Base-by-base conservation (phyloP, 2,329 filamentous ascomycete genomes). In the Pseudogymnoascus sp. region DNA sequence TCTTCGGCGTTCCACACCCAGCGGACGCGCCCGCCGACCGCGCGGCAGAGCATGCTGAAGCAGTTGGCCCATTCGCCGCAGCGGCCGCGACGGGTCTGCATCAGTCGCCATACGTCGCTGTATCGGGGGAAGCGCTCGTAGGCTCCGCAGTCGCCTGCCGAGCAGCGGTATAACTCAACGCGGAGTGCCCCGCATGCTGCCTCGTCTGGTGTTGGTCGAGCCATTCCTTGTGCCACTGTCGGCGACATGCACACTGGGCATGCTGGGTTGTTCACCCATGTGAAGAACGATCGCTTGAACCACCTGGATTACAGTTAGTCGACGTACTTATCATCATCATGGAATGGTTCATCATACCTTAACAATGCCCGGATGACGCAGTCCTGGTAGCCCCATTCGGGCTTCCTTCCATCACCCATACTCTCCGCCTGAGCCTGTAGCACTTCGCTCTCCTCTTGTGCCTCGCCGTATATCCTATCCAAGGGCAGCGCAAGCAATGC, bases 1-100 rank as follows among this genome's bases (percentile, higher is more conserved):
- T 97, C 94, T 74, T 97, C 94, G 30, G 89, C 88, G 68, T 97
- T 97, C 94, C 94, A 99, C 9, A 99, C 89, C 94, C 94, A 99
- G 70, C 94, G 85, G 22, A 97, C 91, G 64, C 93, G 84, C 63
- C 89, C 90, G 58, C 93, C 93, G 12, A 97, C 85, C 4, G 94
- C 94, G 63, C 93, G 85, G 78, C 93, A 97, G 59, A 99, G 82
- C 94, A 97, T 97, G 76, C 88, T 93, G 77, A 99, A 99, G 80
- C 92, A 97, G 76, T 97, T 97, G 66, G 91, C 91, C 91, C 94
- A 97, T 77, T 99, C 94, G 64, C 94, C 94, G 64, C 88, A 88
- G 67, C 94, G 87, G 35, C 94, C 94, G 67, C 89, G 83, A 67
- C 90, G 81, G 28, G 91, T 95, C 73, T 97, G 89, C 43, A 99